Conservation (phyloP, 495 filamentous ascomycete species). For the Beverwykella pulmonaria region DNA sequence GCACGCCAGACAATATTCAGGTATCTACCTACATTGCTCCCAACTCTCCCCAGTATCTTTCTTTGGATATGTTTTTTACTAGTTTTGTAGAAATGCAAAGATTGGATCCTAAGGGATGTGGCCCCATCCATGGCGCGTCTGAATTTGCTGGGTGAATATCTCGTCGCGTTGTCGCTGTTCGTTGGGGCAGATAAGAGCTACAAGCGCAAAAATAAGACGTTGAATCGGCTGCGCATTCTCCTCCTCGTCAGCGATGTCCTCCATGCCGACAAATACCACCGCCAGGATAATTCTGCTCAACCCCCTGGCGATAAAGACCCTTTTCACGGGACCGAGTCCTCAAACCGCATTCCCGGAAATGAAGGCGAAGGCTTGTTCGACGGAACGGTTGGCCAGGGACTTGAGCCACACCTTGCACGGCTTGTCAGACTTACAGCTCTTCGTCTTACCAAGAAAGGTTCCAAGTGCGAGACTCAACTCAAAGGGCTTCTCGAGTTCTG, state of each 20-base stretch:
- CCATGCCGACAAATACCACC: constrained; percentile 10
- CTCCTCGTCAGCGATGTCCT: constrained; percentile 15
- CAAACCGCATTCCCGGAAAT: background rate
- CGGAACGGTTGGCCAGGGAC: background rate
- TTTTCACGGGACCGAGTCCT: background rate
- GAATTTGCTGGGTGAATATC: background rate
- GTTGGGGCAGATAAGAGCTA: background rate
- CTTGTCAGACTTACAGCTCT: background rate
- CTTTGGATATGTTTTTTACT: background rate
- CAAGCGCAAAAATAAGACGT: background rate
- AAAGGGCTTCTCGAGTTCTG: constrained; percentile 11
- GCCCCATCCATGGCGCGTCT: background rate
- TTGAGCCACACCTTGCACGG: constrained; percentile 1
- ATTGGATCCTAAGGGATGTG: constrained; percentile 7
- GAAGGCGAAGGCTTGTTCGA: background rate
- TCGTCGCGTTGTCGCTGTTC: background rate
- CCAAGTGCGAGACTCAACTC: background rate
- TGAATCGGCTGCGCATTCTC: constrained; percentile 6
- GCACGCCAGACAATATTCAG: constrained; percentile 14
- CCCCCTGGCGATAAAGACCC: background rate
- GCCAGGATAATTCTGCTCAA: background rate
- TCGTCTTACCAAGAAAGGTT: background rate
- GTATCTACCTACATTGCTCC: background rate
- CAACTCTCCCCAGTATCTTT: background rate
- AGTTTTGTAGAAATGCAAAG: constrained; percentile 10